Evolutionary conservation across 495 filamentous ascomycete genomes (phyloP).

Genomic region (Haplographium delicatum): DNA sequence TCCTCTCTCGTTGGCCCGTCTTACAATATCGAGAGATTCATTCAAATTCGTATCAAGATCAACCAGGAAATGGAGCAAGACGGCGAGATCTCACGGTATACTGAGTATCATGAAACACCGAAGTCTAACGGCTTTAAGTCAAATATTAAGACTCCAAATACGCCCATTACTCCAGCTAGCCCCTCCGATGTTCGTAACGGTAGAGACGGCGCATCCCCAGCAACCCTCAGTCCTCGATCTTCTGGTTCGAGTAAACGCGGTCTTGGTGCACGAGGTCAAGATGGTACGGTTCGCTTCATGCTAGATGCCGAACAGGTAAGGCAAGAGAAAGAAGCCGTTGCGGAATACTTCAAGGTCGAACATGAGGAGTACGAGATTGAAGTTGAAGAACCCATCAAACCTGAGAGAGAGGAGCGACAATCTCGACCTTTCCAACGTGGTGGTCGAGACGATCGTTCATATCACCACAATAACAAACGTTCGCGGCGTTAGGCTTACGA

Average conservation of each 20-base stretch:
- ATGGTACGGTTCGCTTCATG: constrained; percentile 86
- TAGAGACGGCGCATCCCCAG: constrained; percentile 25
- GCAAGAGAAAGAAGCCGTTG: constrained; percentile 62
- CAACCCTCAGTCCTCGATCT: constrained; percentile 42
- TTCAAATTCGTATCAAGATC: constrained; percentile 76
- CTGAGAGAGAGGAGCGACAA: constrained; percentile 5
- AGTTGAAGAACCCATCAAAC: constrained; percentile 46
- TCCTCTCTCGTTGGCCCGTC: constrained; percentile 66
- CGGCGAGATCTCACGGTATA: constrained; percentile 47
- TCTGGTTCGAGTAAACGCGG: constrained; percentile 38
- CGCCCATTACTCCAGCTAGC: constrained; percentile 28
- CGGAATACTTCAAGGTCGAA: constrained; percentile 65
- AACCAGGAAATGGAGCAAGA: constrained; percentile 65
- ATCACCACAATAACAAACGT: constrained; percentile 14
- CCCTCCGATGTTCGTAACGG: constrained; percentile 25
- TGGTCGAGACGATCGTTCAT: constrained; percentile 14
- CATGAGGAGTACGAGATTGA: constrained; percentile 73
- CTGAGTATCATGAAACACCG: constrained; percentile 21
- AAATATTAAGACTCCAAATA: constrained; percentile 28
- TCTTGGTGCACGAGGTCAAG: constrained; percentile 48
- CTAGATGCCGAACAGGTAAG: constrained; percentile 73
- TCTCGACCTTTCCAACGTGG: neutral
- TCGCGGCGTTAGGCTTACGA: constrained; percentile 1
- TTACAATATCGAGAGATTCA: constrained; percentile 68
- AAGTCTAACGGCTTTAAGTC: constrained; percentile 21